Base-by-base conservation (phyloP, 1,284 basidiomycete genomes). In the Meira nashicola region DNA sequence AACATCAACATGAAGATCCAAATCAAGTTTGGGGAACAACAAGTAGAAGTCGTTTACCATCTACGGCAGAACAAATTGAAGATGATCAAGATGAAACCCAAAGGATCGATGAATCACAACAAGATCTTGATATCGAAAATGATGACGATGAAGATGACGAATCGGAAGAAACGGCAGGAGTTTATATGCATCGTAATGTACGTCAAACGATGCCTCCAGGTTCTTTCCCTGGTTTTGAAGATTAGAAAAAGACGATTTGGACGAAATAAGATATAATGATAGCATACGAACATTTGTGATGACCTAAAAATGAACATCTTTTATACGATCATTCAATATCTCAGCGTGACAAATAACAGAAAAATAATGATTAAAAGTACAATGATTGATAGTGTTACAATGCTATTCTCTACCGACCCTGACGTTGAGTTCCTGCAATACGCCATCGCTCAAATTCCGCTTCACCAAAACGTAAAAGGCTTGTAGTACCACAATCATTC, bases 391-490 rank as follows among this genome's bases (percentile, higher is more conserved):
- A n/a, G n/a, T n/a, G n/a, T n/a, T n/a, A n/a, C n/a, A n/a, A n/a
- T 33, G 28, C 28, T 33, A 3, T 33, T 4, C 4, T 33, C 28
- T 33, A 33, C 8, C 28, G 28, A 33, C 28, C 28, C 28, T 33
- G 28, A 4, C 46, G 21, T 17, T 19, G 3, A 5, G 55, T 39
- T n/a, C 58, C 58, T 23, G 54, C 54, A 39, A 71, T 39, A 55
- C 44, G 57, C 83, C 87, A 87, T 64, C 89, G 86, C 54, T 84
- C 86, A 78, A 98, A 97, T 11, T 85, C 87, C 0, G 89, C 87
- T 73, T 93, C 84, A 0, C 89, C 88, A 70, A 97, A 93, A 46
- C 90, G 82, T 77, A 92, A 87, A 82, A 96, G 90, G 60, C 89
- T 89, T 25, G 89, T 89, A 64, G 85, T 92, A 7, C 93, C 91